phyloP scores from a whole-genome alignment of 2,329 filamentous ascomycete species.

The Colletotrichum sp. region DNA sequence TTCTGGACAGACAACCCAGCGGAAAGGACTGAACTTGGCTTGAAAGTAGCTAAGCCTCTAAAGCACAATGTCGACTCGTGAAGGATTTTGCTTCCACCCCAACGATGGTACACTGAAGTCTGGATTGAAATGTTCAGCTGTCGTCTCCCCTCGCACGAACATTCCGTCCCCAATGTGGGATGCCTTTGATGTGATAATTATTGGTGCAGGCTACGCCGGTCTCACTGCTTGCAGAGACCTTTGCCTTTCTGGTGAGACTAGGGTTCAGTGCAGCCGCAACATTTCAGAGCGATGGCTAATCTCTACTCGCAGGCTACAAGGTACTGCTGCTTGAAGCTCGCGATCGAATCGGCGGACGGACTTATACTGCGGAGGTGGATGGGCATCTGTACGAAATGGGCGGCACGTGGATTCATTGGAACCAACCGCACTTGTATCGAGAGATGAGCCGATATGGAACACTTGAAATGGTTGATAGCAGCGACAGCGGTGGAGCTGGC shows the following conservation, averaged over 20 bases:
- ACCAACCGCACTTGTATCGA: slow-evolving; percentile 44
- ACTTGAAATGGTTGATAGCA: too few species aligned
- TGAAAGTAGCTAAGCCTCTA: too few species aligned
- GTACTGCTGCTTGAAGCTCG: slow-evolving; percentile 43
- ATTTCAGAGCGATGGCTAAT: background rate
- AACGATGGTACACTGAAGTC: too few species aligned
- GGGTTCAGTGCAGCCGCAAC: background rate
- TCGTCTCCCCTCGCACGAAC: too few species aligned
- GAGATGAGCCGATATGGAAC: slow-evolving; percentile 46
- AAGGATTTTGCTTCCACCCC: too few species aligned
- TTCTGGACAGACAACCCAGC: too few species aligned
- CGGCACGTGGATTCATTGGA: slow-evolving; percentile 46
- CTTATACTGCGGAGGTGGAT: slow-evolving; percentile 38
- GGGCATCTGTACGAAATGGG: slow-evolving; percentile 46
- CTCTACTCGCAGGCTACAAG: slow-evolving; percentile 17
- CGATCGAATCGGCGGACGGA: slow-evolving; percentile 45
- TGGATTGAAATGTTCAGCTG: too few species aligned
- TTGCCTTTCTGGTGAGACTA: background rate
- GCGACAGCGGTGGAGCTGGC: too few species aligned
- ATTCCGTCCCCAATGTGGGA: too few species aligned
- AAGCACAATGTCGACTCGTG: too few species aligned
- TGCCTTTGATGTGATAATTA: slow-evolving; percentile 22
- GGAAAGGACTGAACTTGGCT: too few species aligned
- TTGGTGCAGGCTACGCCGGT: slow-evolving; percentile 27
- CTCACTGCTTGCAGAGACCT: slow-evolving; percentile 24